Evolutionary conservation across 2,329 filamentous ascomycete genomes (phyloP).

Genomic region (Sclerotinia subarctica): DNA sequence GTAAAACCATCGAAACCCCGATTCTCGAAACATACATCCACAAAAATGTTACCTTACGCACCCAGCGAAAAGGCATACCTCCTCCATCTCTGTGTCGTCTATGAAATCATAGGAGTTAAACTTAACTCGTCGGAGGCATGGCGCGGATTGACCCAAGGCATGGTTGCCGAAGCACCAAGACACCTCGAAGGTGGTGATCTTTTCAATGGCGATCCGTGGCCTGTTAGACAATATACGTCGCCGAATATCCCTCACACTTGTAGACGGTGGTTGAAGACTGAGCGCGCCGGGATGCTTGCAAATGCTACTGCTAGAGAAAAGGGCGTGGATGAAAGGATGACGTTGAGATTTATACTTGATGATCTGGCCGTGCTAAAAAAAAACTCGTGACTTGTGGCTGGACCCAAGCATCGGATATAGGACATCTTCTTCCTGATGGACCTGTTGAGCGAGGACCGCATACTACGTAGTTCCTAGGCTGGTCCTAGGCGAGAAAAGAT

Average conservation of each 20-base stretch:
- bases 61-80: neutral
- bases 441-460: neutral
- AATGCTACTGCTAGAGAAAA: no score
- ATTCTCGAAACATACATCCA: neutral
- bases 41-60: neutral
- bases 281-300: no score
- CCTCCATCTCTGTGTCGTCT: neutral
- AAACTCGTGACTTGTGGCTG: no score
- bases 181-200: neutral
- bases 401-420: no score
- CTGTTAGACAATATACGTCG: neutral
- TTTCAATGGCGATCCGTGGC: neutral
- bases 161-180: neutral
- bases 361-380: neutral
- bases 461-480: neutral
- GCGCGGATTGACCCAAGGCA: neutral
- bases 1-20: no score
- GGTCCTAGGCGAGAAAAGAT: neutral
- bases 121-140: neutral
- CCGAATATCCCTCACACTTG: rapidly evolving
- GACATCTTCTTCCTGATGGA: neutral
- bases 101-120: neutral
- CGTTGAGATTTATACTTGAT: no score
- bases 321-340: no score
- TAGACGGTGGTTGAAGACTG: no score